These are phyloP conservation scores for Adiantum capillusveneris DNA, from an alignment of 75 land plant genomes.

Conservation along the genomic window DNA sequence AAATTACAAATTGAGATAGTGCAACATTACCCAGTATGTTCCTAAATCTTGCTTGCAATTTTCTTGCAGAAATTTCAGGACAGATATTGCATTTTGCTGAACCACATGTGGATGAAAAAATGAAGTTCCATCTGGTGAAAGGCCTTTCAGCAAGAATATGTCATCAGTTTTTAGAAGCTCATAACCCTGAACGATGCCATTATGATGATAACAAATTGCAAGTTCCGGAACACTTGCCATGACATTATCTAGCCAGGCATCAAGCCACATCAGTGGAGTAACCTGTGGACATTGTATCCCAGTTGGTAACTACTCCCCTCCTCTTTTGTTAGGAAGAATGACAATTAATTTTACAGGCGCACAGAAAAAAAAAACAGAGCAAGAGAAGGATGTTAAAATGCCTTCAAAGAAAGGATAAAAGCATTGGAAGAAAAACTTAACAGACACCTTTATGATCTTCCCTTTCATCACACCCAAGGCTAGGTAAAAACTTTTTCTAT, in stretches of 20 bases:
- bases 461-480: too few species aligned
- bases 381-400: too few species aligned
- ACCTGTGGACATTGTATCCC: conserved; percentile 36
- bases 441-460: too few species aligned
- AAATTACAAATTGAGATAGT: too few species aligned
- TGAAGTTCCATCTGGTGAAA: conserved; percentile 93
- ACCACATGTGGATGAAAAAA: conserved; percentile 95
- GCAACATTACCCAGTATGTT: conserved; percentile 81
- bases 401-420: too few species aligned
- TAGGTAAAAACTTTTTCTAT: too few species aligned
- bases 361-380: too few species aligned
- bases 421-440: too few species aligned
- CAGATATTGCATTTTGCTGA: conserved; percentile 95
- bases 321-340: too few species aligned
- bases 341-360: too few species aligned
- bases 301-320: too few species aligned
- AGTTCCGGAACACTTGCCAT: conserved; percentile 99
- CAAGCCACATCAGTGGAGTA: conserved; percentile 92
- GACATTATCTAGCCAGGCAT: conserved; percentile 98
- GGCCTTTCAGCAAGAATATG: conserved; percentile 81
- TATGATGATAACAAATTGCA: conserved; percentile 94
- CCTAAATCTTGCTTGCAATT: conserved; percentile 99
- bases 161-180: conserved; percentile 98
- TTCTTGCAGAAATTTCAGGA: conserved; percentile 88
- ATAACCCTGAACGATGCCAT: conserved; percentile 99